These are phyloP conservation scores for Picochlorum sp. DNA, from an alignment of 139 green algal species.

Conservation along the genomic window DNA sequence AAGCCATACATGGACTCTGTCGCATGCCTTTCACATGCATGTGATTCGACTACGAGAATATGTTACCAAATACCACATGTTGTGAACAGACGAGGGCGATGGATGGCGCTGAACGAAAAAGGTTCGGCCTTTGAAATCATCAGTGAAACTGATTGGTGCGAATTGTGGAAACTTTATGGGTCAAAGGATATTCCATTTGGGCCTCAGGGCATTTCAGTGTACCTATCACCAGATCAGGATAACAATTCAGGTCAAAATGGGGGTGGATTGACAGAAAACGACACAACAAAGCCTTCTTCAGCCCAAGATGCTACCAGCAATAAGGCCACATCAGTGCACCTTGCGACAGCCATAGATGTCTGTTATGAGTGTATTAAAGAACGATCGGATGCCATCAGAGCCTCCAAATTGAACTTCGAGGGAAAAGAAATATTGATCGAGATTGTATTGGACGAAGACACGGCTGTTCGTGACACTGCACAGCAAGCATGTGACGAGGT, in stretches of 20 bases:
- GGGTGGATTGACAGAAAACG: background rate
- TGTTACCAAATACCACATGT: conserved; percentile 29
- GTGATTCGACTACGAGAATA: conserved; percentile 10
- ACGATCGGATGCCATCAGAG: conserved; percentile 9
- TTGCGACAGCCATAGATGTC: conserved; percentile 12
- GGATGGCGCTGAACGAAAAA: conserved; percentile 15
- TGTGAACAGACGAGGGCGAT: conserved; percentile 41
- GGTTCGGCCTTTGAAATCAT: conserved; percentile 25
- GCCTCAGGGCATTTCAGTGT: background rate
- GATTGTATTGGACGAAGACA: conserved; percentile 7
- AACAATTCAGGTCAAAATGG: background rate
- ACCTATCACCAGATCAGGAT: background rate
- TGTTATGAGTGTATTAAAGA: conserved; percentile 17
- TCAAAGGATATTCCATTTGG: background rate
- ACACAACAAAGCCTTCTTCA: background rate
- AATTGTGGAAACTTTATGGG: conserved; percentile 26
- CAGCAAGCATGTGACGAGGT: background rate
- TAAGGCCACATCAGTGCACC: background rate
- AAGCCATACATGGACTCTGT: conserved; percentile 20
- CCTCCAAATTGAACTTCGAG: conserved; percentile 17
- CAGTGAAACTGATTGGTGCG: conserved; percentile 18
- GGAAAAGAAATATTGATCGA: conserved; percentile 45
- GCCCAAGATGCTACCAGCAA: background rate
- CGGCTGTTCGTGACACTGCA: conserved; percentile 2
- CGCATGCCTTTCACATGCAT: conserved; percentile 43